A percentile compares a stretch with the other conserved stretches of the same genome.
Evolutionary conservation across 108 stramenopile genomes (phyloP).

Genomic region (Epithemia pelagica): DNA sequence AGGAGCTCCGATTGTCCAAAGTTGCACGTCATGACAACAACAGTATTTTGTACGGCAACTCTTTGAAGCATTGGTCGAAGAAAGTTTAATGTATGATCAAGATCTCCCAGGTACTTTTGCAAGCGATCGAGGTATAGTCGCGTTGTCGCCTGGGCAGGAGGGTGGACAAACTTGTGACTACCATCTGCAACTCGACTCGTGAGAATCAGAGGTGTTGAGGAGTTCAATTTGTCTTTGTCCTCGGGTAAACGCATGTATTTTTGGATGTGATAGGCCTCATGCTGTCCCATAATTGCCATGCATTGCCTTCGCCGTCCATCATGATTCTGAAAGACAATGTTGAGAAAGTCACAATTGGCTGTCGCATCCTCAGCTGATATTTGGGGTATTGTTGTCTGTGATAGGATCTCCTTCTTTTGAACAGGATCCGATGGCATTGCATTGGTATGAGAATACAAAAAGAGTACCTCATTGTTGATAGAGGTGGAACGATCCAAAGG

Average conservation of each 20-base stretch:
- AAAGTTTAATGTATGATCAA: constrained; percentile 22
- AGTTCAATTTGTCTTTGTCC: constrained; percentile 11
- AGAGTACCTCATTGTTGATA: not conserved
- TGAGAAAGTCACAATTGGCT: constrained; percentile 55
- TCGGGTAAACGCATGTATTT: constrained; percentile 45
- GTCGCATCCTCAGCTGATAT: constrained; percentile 29
- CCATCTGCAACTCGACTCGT: constrained; percentile 62
- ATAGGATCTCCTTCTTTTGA: not conserved
- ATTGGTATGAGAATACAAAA: not conserved
- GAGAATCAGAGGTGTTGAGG: constrained; percentile 23
- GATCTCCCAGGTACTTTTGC: constrained; percentile 34
- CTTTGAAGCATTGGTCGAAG: constrained; percentile 46
- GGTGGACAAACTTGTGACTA: constrained; percentile 32
- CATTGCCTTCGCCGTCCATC: constrained; percentile 32
- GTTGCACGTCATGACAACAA: too few species aligned
- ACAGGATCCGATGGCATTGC: not conserved
- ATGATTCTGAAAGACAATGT: constrained; percentile 55
- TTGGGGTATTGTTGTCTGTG: not conserved
- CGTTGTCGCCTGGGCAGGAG: constrained; percentile 18
- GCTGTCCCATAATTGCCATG: constrained; percentile 61
- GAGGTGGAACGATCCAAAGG: constrained; percentile 27
- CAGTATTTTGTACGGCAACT: constrained; percentile 50
- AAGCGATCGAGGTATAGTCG: constrained; percentile 37
- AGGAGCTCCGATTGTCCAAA: too few species aligned
- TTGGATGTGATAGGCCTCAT: constrained; percentile 70